phyloP scores from a whole-genome alignment of 2,329 filamentous ascomycete species.

The Nemania sp. region DNA sequence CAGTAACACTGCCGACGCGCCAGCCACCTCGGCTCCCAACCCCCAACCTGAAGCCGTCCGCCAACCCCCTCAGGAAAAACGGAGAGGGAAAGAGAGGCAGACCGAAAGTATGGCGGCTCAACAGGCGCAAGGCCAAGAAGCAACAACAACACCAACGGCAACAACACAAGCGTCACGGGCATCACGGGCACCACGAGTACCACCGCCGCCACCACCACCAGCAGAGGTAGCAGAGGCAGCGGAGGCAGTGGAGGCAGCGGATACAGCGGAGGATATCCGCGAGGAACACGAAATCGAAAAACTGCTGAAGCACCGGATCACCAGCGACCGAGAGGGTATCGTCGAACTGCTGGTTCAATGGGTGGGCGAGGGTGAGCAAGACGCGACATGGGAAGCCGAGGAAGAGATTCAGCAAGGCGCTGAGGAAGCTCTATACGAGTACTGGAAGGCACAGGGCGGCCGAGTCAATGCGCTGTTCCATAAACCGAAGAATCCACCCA shows the following conservation, averaged over 20 bases:
- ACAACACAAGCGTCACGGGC: too few species aligned
- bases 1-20: constrained; percentile 1
- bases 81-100: constrained; percentile 29
- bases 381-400: constrained; percentile 43
- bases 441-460: constrained; percentile 42
- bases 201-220: background rate
- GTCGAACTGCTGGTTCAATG: constrained; percentile 43
- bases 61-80: constrained; percentile 11
- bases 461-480: constrained; percentile 38
- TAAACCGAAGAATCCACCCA: constrained; percentile 33
- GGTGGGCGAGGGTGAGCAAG: constrained; percentile 33
- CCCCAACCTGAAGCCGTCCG: constrained; percentile 10
- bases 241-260: constrained; percentile 21
- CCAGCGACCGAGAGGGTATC: constrained; percentile 26
- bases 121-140: constrained; percentile 4
- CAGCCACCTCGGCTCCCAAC: constrained; percentile 2
- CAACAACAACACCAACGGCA: background rate
- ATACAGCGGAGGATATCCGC: constrained; percentile 27
- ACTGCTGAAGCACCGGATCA: constrained; percentile 37
- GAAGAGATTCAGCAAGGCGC: constrained; percentile 43
- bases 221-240: constrained; percentile 11
- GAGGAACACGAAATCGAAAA: constrained; percentile 36
- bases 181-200: too few species aligned
- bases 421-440: constrained; percentile 40
- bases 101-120: background rate